Conservation (phyloP, 1,284 basidiomycete genomes). For the Schizophyllum commune region DNA sequence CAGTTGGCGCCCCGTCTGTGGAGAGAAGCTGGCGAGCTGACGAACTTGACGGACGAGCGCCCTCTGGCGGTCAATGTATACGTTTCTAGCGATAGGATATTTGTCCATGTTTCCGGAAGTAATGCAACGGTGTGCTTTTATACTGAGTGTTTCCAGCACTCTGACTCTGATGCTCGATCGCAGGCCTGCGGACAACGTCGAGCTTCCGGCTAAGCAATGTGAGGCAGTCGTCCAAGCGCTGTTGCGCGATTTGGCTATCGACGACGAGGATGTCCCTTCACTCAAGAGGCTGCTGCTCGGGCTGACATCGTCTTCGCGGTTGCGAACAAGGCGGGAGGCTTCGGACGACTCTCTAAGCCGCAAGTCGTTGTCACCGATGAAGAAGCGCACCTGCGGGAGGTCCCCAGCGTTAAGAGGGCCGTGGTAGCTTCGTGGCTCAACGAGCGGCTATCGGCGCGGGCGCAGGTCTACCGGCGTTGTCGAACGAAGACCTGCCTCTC, state of each 20-base stretch:
- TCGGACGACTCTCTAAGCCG: no score
- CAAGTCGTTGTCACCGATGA: no score
- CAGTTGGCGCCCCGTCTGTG: not conserved
- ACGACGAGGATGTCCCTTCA: not conserved
- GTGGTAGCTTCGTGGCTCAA: constrained; percentile 1
- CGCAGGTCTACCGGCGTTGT: not conserved
- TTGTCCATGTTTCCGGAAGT: constrained; percentile 4
- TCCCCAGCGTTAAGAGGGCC: no score
- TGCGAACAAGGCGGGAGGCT: no score
- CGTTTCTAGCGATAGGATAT: constrained; percentile 1
- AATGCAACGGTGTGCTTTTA: not conserved
- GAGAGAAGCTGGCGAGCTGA: not conserved
- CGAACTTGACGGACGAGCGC: constrained; percentile 4
- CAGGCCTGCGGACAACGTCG: not conserved
- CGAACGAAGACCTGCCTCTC: not conserved
- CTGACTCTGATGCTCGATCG: not conserved
- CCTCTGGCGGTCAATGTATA: constrained; percentile 7
- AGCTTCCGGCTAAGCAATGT: not conserved
- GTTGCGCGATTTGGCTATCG: no score
- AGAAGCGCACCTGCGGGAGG: no score
- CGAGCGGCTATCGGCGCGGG: constrained; percentile 1
- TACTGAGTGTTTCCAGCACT: not conserved
- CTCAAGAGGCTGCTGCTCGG: no score
- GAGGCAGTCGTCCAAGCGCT: not conserved
- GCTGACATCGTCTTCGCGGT: no score